phyloP scores from a whole-genome alignment of 2,329 filamentous ascomycete species.

The Ascomycota sp. region DNA sequence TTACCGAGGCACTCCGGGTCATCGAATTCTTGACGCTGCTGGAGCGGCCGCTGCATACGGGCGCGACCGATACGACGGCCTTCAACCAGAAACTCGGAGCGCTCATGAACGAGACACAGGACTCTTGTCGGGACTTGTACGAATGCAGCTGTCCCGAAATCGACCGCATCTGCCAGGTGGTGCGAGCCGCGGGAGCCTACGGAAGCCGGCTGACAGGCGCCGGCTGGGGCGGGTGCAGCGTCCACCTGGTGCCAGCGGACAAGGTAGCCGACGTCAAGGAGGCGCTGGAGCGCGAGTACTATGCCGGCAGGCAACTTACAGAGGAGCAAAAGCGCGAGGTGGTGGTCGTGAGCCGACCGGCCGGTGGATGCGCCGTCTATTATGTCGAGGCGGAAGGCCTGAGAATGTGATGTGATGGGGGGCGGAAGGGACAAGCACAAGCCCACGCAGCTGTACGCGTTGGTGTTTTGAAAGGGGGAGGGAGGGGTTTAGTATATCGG shows the following conservation, averaged over 20 bases:
- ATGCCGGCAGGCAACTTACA: conserved; percentile 42
- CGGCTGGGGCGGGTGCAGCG: conserved; percentile 90
- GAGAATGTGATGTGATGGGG: no score
- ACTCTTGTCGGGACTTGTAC: conserved; percentile 68
- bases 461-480: no score
- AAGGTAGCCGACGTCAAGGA: conserved; percentile 60
- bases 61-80: conserved; percentile 28
- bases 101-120: conserved; percentile 77
- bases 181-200: conserved; percentile 56
- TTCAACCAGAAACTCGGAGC: conserved; percentile 55
- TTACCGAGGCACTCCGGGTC: conserved; percentile 72
- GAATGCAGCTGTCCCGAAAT: conserved; percentile 86
- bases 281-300: conserved; percentile 68
- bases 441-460: no score
- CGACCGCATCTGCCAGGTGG: conserved; percentile 72
- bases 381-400: conserved; percentile 13
- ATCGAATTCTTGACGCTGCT: conserved; percentile 65
- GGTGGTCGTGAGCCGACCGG: conserved; percentile 76
- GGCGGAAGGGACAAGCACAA: no score
- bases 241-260: conserved; percentile 74
- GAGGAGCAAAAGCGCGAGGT: conserved; percentile 58
- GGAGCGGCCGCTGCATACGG: conserved; percentile 23
- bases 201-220: conserved; percentile 79
- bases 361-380: conserved; percentile 45
- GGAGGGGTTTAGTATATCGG: no score